A percentile compares a stretch with the other conserved stretches of the same genome.
These are phyloP conservation scores for Mortierella sp. DNA, from an alignment of 371 early-diverging fungal species.

Conservation along the genomic window DNA sequence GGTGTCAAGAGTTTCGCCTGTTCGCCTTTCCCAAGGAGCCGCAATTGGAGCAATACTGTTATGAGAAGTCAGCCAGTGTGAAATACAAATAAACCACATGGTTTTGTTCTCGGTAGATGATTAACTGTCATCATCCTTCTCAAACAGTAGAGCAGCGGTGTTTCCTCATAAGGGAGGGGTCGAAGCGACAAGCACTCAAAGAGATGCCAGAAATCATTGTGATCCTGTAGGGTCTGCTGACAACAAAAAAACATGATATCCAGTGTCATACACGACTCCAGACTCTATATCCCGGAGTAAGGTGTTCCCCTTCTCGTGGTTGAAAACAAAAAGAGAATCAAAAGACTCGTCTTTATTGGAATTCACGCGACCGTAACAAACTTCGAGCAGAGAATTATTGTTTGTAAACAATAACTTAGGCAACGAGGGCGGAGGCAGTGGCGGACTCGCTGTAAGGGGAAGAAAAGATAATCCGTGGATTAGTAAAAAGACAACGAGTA, in stretches of 20 bases:
- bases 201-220: too few relatives aligned
- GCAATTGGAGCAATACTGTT: not conserved
- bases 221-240: too few relatives aligned
- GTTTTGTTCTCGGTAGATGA: conserved; percentile 27
- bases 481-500: conserved; percentile 58
- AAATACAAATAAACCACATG: conserved; percentile 41
- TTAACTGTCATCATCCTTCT: conserved; percentile 35
- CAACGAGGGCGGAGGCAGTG: conserved; percentile 87
- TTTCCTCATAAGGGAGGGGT: too few relatives aligned
- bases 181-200: too few relatives aligned
- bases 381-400: conserved; percentile 4
- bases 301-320: not conserved
- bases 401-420: conserved; percentile 57
- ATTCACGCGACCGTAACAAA: conserved; percentile 17
- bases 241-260: too few relatives aligned
- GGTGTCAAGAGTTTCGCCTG: too few relatives aligned
- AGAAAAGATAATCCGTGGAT: conserved; percentile 22
- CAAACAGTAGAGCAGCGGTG: not conserved
- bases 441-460: conserved; percentile 74
- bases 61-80: conserved; percentile 43
- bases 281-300: too few relatives aligned
- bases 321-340: conserved; percentile 4
- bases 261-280: too few relatives aligned
- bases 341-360: conserved; percentile 14
- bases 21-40: too few relatives aligned